These are phyloP conservation scores for Lichtheimia hyalospora DNA, from an alignment of 371 early-diverging fungal genomes.

Conservation along the genomic window DNA sequence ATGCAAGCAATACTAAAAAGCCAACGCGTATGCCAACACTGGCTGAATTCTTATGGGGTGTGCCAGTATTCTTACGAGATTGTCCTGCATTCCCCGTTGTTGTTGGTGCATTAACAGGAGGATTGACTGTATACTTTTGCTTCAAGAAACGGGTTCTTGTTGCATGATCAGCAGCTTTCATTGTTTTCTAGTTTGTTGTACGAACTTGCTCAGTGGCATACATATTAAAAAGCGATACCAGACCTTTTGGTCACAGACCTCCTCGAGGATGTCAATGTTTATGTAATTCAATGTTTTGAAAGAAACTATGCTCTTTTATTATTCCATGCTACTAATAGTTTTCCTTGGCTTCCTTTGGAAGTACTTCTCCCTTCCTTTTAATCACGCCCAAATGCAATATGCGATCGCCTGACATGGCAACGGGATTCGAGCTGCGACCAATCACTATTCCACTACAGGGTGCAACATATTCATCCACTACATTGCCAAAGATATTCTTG, in stretches of 20 bases:
- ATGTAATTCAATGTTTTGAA: background rate
- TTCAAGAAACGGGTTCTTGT: background rate
- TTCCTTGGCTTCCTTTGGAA: slow-evolving; percentile 65
- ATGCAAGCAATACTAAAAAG: slow-evolving; percentile 52
- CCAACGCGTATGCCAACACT: slow-evolving; percentile 6
- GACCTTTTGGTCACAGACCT: too few relatives aligned
- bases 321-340: slow-evolving; percentile 29
- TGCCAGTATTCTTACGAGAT: slow-evolving; percentile 1
- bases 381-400: slow-evolving; percentile 83
- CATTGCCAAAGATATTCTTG: slow-evolving; percentile 89
- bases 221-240: too few relatives aligned
- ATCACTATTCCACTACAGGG: slow-evolving; percentile 82
- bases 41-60: slow-evolving; percentile 3
- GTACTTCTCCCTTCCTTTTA: slow-evolving; percentile 44
- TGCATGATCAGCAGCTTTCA: background rate
- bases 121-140: slow-evolving; percentile 7
- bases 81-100: slow-evolving; percentile 22
- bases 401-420: slow-evolving; percentile 78
- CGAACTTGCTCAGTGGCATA: too few relatives aligned
- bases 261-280: background rate
- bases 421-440: slow-evolving; percentile 65
- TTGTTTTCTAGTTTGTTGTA: too few relatives aligned
- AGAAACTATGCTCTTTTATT: too few relatives aligned
- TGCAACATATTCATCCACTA: slow-evolving; percentile 87
- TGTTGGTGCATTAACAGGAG: slow-evolving; percentile 31